Evolutionary conservation across 1,284 basidiomycete genomes (phyloP).

Genomic region (Puccinia polysora): DNA sequence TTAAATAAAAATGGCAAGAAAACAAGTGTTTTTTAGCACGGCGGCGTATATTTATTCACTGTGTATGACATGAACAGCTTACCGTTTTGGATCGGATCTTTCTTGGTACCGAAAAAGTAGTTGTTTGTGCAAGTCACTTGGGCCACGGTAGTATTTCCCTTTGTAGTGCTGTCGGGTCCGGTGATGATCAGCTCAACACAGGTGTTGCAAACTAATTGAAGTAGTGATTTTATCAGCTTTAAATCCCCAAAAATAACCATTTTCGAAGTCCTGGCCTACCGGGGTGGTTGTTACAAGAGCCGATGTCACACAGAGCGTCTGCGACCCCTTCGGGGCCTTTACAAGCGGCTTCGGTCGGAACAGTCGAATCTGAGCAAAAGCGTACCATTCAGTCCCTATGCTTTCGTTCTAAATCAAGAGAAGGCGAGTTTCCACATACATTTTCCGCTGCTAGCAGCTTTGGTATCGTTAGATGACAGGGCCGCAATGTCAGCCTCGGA

Average conservation of each 20-base stretch:
- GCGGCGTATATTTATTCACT: neutral
- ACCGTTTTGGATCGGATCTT: slow-evolving; percentile 17
- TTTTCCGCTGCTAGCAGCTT: slow-evolving; percentile 2
- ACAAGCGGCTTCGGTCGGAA: slow-evolving; percentile 24
- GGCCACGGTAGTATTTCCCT: neutral
- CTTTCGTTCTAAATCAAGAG: neutral
- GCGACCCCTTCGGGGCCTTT: slow-evolving; percentile 13
- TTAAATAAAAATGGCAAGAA: neutral
- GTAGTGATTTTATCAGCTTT: neutral
- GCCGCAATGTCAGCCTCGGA: slow-evolving; percentile 29
- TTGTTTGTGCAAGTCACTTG: slow-evolving; percentile 26
- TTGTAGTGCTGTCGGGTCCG: slow-evolving; percentile 8
- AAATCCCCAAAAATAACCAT: neutral
- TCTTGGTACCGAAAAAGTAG: slow-evolving; percentile 17
- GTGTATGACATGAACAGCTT: neutral
- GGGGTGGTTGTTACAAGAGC: slow-evolving; percentile 18
- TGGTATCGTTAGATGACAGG: slow-evolving; percentile 24
- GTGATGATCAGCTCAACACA: slow-evolving; percentile 28
- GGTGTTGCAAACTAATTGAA: slow-evolving; percentile 10
- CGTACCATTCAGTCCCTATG: neutral
- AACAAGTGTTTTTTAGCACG: neutral
- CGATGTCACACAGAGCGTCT: slow-evolving; percentile 16
- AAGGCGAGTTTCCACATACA: slow-evolving; percentile 1
- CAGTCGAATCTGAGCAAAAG: slow-evolving; percentile 17
- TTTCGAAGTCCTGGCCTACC: neutral